Conservation (phyloP, 179 eudicot species). For the Corrigiola litoralis region DNA sequence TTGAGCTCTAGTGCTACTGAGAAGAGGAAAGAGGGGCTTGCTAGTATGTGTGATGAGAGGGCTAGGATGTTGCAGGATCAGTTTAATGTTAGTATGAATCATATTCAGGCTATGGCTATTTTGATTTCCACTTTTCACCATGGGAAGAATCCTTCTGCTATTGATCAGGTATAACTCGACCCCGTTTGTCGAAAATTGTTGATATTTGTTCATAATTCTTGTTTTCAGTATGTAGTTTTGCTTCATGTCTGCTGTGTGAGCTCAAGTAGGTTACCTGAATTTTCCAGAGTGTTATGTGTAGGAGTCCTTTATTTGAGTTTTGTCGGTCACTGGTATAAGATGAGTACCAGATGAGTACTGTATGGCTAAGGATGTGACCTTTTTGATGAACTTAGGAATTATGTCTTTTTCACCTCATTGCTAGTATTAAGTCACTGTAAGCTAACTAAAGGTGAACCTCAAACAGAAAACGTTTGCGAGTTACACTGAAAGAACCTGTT, state of each 20-base stretch:
- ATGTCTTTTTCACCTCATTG: not conserved
- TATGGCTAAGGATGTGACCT: not conserved
- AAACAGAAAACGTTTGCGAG: conserved; percentile 67
- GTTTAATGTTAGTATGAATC: conserved; percentile 94
- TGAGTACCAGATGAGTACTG: not conserved
- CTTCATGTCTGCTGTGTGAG: not conserved
- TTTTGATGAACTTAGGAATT: not conserved
- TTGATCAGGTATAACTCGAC: conserved; percentile 64
- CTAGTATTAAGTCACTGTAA: conserved; percentile 6
- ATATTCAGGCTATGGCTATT: conserved; percentile 81
- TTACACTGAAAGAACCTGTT: conserved; percentile 78
- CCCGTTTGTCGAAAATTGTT: not conserved
- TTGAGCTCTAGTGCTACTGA: conserved; percentile 58
- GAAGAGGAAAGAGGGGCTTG: conserved; percentile 72
- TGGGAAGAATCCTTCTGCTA: conserved; percentile 71
- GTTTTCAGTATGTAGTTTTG: not conserved
- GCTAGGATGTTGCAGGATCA: conserved; percentile 95
- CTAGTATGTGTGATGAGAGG: conserved; percentile 94
- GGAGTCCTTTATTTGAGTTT: not conserved
- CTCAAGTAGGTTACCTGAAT: not conserved
- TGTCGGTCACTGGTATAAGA: not conserved
- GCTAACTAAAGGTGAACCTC: conserved; percentile 28
- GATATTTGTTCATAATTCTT: not conserved
- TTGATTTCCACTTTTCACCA: conserved; percentile 79
- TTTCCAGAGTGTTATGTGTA: not conserved